These are phyloP conservation scores for Alternaria postmessia DNA, from an alignment of 2,329 filamentous ascomycete species.

Conservation along the genomic window DNA sequence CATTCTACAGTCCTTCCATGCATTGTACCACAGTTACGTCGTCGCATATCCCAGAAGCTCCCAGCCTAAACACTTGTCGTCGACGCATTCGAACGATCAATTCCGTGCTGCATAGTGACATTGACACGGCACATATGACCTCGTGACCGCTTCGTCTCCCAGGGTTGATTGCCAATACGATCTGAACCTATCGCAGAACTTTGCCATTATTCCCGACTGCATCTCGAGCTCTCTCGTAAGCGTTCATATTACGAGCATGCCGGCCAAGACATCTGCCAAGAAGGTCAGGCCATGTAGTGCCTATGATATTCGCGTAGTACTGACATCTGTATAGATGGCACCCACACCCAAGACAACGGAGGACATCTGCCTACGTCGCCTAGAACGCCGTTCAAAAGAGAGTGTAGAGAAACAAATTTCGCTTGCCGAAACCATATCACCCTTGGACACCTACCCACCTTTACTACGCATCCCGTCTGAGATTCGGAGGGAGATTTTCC, in stretches of 20 bases:
- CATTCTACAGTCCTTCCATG: conserved; percentile 40
- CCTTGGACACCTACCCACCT: conserved; percentile 47
- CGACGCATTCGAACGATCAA: conserved; percentile 7
- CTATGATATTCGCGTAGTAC: conserved; percentile 12
- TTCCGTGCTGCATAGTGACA: conserved; percentile 8
- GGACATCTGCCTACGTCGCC: conserved; percentile 36
- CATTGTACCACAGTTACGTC: conserved; percentile 31
- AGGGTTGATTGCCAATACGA: conserved; percentile 3
- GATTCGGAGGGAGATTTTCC: conserved; percentile 49
- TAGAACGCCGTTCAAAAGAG: conserved; percentile 38
- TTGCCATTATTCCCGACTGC: conserved; percentile 3
- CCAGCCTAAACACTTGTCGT: conserved; percentile 25
- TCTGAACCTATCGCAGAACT: conserved; percentile 5
- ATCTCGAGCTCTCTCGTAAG: conserved; percentile 7
- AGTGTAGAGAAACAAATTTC: conserved; percentile 47
- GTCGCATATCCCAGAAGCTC: conserved; percentile 7
- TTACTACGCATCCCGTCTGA: conserved; percentile 51
- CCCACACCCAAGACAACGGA: conserved; percentile 37
- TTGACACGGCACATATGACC: conserved; percentile 12
- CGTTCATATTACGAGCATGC: conserved; percentile 31
- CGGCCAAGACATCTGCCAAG: conserved; percentile 45
- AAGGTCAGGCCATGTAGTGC: conserved; percentile 39
- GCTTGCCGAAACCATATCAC: conserved; percentile 48
- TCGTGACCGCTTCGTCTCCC: conserved; percentile 16
- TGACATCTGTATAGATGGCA: conserved; percentile 37